phyloP scores from a whole-genome alignment of 2,329 filamentous ascomycete genomes.

The Diaporthe vexans region DNA sequence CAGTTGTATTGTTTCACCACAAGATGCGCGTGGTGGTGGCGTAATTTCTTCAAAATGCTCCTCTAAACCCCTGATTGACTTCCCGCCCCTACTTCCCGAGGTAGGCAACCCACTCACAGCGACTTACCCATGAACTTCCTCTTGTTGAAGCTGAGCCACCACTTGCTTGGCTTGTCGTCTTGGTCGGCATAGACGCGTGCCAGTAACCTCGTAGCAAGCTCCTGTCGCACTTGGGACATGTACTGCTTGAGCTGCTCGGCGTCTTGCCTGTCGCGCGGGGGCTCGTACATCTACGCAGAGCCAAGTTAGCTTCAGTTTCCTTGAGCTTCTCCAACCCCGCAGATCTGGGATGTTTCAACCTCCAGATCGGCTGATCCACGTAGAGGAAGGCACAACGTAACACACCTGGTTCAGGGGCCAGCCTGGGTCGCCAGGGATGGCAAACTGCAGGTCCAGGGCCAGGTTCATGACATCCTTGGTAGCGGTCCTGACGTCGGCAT shows the following conservation, averaged over 20 bases:
- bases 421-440: constrained; percentile 91
- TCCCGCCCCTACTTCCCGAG: not conserved
- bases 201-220: constrained; percentile 85
- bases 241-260: constrained; percentile 92
- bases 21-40: not conserved
- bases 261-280: constrained; percentile 87
- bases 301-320: not conserved
- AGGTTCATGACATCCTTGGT: constrained; percentile 87
- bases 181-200: constrained; percentile 88
- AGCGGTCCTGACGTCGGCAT: constrained; percentile 71
- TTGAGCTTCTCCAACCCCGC: no score
- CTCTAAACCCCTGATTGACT: not conserved
- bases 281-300: constrained; percentile 81
- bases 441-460: constrained; percentile 93
- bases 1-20: not conserved
- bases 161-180: constrained; percentile 80
- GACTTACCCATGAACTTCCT: constrained; percentile 99
- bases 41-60: constrained; percentile 2
- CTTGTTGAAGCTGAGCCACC: constrained; percentile 99
- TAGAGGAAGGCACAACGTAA: not conserved
- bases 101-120: constrained; percentile 69
- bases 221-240: constrained; percentile 92
- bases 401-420: constrained; percentile 91
- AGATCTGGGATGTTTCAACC: no score
- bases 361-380: not conserved